These are phyloP conservation scores for Zanthoxylum bungeanum DNA, from an alignment of 345 rosid genomes.

Conservation along the genomic window DNA sequence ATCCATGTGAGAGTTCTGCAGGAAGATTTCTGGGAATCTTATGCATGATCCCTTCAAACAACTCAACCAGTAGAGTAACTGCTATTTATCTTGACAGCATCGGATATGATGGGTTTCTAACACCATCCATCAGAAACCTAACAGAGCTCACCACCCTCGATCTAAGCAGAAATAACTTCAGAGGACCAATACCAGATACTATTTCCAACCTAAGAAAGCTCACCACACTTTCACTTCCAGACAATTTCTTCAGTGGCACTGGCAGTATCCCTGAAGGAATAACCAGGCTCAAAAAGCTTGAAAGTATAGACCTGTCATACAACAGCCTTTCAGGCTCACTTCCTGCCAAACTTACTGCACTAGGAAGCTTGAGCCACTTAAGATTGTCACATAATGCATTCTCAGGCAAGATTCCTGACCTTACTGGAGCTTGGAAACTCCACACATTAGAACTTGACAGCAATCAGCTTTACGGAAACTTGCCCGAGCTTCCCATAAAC, in stretches of 20 bases:
- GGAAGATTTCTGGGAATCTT: conserved; percentile 43
- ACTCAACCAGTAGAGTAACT: conserved; percentile 35
- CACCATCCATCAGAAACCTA: conserved; percentile 42
- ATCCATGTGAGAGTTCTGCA: conserved; percentile 47
- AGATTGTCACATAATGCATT: conserved; percentile 39
- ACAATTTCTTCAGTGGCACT: conserved; percentile 54
- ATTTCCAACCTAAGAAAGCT: conserved; percentile 42
- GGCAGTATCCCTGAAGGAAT: conserved; percentile 39
- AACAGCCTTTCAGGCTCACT: conserved; percentile 46
- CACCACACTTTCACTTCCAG: conserved; percentile 29
- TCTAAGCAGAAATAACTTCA: conserved; percentile 43
- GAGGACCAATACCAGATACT: conserved; percentile 54
- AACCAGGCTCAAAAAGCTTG: conserved; percentile 31
- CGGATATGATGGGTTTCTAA: conserved; percentile 56
- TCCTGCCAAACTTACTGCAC: conserved; percentile 34
- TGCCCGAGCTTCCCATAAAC: conserved; percentile 46
- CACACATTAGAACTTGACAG: conserved; percentile 36
- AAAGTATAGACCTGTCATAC: conserved; percentile 37
- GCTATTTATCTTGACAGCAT: conserved; percentile 48
- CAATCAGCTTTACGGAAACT: conserved; percentile 42
- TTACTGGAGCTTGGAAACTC: conserved; percentile 50
- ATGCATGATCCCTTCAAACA: conserved; percentile 42
- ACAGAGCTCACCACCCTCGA: conserved; percentile 48
- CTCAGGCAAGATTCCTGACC: conserved; percentile 45
- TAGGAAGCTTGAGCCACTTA: conserved; percentile 37